Base-by-base conservation (phyloP, 2,329 filamentous ascomycete genomes). In the Pyricularia sp. region DNA sequence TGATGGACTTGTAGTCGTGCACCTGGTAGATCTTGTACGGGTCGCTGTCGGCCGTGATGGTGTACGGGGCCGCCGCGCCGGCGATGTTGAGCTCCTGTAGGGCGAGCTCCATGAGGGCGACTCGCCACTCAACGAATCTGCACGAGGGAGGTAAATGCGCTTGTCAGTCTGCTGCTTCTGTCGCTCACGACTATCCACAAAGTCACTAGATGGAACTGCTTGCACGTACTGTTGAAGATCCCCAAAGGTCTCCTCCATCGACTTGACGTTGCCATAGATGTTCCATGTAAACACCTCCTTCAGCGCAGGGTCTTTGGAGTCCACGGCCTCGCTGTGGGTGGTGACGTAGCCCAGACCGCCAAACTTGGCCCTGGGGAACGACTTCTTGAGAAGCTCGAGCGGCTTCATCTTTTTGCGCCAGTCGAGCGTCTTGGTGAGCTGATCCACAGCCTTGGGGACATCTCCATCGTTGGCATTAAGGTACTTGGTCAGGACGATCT, bases 1-100 rank as follows among this genome's bases (percentile, higher is more conserved):
- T 91, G 73, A 96, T 87, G 68, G 86, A 88, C 70, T 90, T 85
- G 81, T 97, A 97, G 79, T 97, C 93, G 78, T 97, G 93, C 31
- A 97, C 87, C 77, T 97, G 93, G 71, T 90, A 84, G 79, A 96
- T 92, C 76, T 93, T 90, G 78, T 96, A 96, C 0, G 89, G 90
- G 72, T 97, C 93, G 69, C 84, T 79, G 67, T 86, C 88, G 65
- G 91, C 87, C 2, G 88, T 86, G 71, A 93, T 91, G 57, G 85
- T 83, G 68, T 82, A 78, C 9, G 85, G 91, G 63, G 90, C 90
- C 30, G 84, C 80, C 24, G 82, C 73, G 16, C 40, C 40, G 40
- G 40, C 40, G 68, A 97, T 82, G 68, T 86, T 81, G 65, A 97
- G 86, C 67, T 90, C 86, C 68, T 86, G 82, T 60, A 97, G 80